Base-by-base conservation (phyloP, 192 early-diverging fungal genomes). In the Mortierella hygrophila region DNA sequence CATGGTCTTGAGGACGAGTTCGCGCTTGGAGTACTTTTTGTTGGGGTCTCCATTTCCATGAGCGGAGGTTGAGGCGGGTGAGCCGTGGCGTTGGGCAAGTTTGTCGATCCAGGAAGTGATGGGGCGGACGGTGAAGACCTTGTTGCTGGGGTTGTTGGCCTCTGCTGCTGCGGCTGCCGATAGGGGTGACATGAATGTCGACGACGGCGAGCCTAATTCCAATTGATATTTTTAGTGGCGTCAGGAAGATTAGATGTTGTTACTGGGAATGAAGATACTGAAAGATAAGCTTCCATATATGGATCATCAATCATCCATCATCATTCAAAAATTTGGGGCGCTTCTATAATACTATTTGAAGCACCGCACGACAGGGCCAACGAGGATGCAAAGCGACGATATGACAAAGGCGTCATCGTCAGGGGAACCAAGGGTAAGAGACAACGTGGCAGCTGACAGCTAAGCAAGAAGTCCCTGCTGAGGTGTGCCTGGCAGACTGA, bases 1-100 rank as follows among this genome's bases (percentile, higher is more conserved):
- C 89, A 96, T 94, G 72, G 81, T 89, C 82, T 92, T 94, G 38
- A 90, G 77, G 7, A 92, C 90, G 46, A 94, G 78, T 1, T 84
- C 57, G 46, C 78, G 47, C 60, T 81, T 74, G 29, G 77, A 42
- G 54, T 81, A 81, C 44, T 71, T 77, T 7, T 74, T 57, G 16
- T 44, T 38, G 35, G 77, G 46, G 7, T 32, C 54, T 0, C 29
- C 23, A 9, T 63, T 47, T 52, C 70, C 74, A 68, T 32, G 23
- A 15, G 74, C 26, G 16, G 54, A 29, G 7, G 77, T 72, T 18
- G 76, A 75, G 26, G 79, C 69, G 9, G 78, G 78, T 46, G 84
- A 80, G 46, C 79, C 79, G 74, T 86, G 84, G 16, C 74, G 52
- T 41, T 76, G 79, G 9, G 84, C 84, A 3, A 86, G 74, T 38